Conservation (phyloP, 2,329 filamentous ascomycete species). For the Paraconiothyrium sp. region DNA sequence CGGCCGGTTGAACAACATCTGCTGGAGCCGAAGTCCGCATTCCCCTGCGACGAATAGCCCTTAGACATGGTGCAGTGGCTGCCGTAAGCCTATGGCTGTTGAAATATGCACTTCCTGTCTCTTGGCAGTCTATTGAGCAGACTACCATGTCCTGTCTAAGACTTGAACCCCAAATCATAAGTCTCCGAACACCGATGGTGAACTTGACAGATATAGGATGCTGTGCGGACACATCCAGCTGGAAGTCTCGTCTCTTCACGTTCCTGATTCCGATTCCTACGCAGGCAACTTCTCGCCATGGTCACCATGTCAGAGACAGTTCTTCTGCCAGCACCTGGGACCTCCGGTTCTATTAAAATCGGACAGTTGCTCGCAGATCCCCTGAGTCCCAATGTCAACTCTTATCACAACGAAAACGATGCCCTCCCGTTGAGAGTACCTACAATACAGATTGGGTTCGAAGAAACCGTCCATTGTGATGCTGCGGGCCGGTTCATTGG, state of each 20-base stretch:
- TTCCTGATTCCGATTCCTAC: slow-evolving; percentile 2
- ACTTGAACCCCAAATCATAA: neutral
- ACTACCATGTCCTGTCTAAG: neutral
- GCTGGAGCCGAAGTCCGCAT: slow-evolving; percentile 2
- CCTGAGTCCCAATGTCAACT: slow-evolving; percentile 25
- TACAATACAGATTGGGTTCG: slow-evolving; percentile 23
- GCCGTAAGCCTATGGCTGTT: slow-evolving; percentile 6
- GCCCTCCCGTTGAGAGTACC: slow-evolving; percentile 16
- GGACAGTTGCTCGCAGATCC: slow-evolving; percentile 44
- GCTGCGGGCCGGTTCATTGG: slow-evolving; percentile 29
- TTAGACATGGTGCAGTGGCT: slow-evolving; percentile 2
- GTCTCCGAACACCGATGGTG: slow-evolving; percentile 2
- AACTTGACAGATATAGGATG: neutral
- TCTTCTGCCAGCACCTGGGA: slow-evolving; percentile 35
- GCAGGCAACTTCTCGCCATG: slow-evolving; percentile 8
- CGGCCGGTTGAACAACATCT: neutral
- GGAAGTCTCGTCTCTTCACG: neutral
- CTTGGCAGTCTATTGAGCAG: neutral
- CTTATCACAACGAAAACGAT: slow-evolving; percentile 24
- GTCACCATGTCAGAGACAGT: slow-evolving; percentile 33
- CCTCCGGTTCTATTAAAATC: slow-evolving; percentile 30
- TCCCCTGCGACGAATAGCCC: neutral
- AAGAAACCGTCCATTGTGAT: slow-evolving; percentile 30
- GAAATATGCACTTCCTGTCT: neutral
- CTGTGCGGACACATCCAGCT: neutral